Evolutionary conservation across 2,329 filamentous ascomycete genomes (phyloP).

Genomic region (Aspergillus aculeatus): DNA sequence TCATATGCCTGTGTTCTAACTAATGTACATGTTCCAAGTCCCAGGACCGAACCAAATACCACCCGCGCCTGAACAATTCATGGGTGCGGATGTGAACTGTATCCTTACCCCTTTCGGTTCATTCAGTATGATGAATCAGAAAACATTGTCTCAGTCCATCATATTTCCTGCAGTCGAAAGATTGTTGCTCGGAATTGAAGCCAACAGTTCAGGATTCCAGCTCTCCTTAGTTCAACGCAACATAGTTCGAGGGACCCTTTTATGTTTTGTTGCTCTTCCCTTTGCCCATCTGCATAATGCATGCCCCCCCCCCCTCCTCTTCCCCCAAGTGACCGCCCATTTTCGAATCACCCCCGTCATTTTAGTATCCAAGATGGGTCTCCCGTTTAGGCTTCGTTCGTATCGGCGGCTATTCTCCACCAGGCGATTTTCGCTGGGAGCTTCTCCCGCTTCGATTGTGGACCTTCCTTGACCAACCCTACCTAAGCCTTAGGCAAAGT

Average conservation of each 20-base stretch:
- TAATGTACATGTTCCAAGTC: not conserved
- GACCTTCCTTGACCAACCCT: conserved; percentile 23
- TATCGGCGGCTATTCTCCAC: conserved; percentile 30
- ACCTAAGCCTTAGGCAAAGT: conserved; percentile 11
- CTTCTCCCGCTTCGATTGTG: conserved; percentile 42
- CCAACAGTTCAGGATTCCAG: not conserved
- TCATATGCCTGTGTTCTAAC: not conserved
- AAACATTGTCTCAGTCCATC: not conserved
- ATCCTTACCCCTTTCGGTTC: conserved; percentile 13
- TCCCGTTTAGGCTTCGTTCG: conserved; percentile 17
- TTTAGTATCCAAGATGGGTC: conserved; percentile 15
- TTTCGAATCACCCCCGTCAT: not conserved
- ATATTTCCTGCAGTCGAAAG: not conserved
- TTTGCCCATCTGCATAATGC: not conserved
- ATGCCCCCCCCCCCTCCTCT: not conserved
- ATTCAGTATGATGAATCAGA: conserved; percentile 19
- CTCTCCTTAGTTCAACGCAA: not conserved
- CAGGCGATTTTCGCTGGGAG: conserved; percentile 33
- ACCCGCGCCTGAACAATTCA: not conserved
- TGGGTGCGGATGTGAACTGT: conserved; percentile 7
- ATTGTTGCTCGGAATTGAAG: not conserved
- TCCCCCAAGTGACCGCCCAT: not conserved
- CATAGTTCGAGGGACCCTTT: not conserved
- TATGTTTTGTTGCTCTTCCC: not conserved
- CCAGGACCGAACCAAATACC: not conserved